Base-by-base conservation (phyloP, 176 grass and related monocot species). In the Hsuehochloa calcarea region DNA sequence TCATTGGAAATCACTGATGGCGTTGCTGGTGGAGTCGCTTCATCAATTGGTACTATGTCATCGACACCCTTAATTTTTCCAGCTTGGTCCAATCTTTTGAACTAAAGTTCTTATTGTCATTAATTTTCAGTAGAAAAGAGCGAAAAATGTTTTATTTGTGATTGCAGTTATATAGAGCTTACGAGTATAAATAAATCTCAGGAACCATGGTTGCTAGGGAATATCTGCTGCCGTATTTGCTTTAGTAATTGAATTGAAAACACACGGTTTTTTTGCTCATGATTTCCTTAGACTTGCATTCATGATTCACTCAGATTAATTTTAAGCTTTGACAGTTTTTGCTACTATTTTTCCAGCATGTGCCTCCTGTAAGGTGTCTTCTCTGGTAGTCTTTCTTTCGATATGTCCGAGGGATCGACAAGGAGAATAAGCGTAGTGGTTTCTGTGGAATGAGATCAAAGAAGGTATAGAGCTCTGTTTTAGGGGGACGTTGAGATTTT, bases 391-490 rank as follows among this genome's bases (percentile, higher is more conserved):
- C 96, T 98, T 86, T 98, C n/a, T 37, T 75, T 87, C 43, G 96
- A 96, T 89, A 86, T 98, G 85, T 77, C 78, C 1, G 84, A 99
- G 39, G 84, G 61, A 26, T 96, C 96, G 65, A 66, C 91, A 82
- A 94, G 93, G 93, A 96, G 73, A 75, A 94, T 99, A 92, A 88
- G 16, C 80, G 90, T 52, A 92, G 93, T 91, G 93, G 96, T 88
- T 99, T 99, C 67, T 99, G 96, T 10, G 96, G 93, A 70, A 96
- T 99, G 93, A 88, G 96, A 41, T 96, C 96, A 68, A 99, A 94
- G 85, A 99, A 95, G 91, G 96, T 98, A 88, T 15, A 65, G 9
- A 12, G 20, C 26, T 54, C 1, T 84, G 20, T 76, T 50, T 70
- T 35, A 26, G 4, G 26, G 26, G 5, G 8, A n/a, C 8, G 14